A percentile compares a stretch with the other conserved stretches of the same genome.
These are phyloP conservation scores for Paecilomyces variotii DNA, from an alignment of 2,329 filamentous ascomycete species.

Conservation along the genomic window DNA sequence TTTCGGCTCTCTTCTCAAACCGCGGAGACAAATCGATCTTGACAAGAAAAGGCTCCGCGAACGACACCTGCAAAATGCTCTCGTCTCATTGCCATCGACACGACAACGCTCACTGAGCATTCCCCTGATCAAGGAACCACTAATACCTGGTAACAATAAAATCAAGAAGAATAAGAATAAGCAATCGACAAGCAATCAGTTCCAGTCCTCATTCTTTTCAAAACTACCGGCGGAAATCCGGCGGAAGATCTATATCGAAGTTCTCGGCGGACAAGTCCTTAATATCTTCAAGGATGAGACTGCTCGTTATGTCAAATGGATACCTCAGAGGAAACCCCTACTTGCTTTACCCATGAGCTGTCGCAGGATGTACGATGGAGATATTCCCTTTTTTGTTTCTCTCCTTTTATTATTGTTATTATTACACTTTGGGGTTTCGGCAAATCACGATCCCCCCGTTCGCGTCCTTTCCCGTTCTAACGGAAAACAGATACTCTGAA, in stretches of 20 bases:
- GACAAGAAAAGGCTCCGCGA: neutral
- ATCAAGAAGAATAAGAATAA: neutral
- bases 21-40: neutral
- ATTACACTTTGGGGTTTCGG: no score
- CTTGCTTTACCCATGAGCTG: neutral
- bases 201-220: neutral
- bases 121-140: neutral
- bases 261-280: neutral
- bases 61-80: neutral
- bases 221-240: slow-evolving; percentile 1
- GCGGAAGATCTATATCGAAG: neutral
- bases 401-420: neutral
- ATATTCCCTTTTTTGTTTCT: neutral
- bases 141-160: neutral
- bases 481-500: slow-evolving; percentile 3
- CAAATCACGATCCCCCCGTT: neutral
- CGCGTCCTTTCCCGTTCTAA: neutral
- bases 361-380: neutral
- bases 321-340: neutral
- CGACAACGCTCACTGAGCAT: neutral
- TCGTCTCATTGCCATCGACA: neutral
- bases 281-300: slow-evolving; percentile 1
- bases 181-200: neutral
- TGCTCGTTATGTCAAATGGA: slow-evolving; percentile 1
- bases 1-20: neutral